Conservation (phyloP, 202 grass and related monocot genomes). For the Digitaria exilis region DNA sequence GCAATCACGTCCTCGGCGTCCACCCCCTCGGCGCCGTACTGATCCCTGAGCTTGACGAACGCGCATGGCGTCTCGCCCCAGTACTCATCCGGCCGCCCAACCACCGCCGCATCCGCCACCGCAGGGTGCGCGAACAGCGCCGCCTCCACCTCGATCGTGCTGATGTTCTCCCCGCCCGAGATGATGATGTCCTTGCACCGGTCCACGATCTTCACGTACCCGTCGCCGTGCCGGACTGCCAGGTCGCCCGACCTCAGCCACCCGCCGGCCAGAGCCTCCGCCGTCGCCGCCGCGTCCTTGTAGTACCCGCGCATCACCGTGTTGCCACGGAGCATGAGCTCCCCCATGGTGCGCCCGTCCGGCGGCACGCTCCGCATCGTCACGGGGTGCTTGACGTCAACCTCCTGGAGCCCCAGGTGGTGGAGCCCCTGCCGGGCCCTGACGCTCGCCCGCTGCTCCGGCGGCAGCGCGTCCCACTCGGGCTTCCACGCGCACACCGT, state of each 20-base stretch:
- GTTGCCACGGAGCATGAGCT: slow-evolving; percentile 77
- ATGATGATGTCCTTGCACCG: slow-evolving; percentile 85
- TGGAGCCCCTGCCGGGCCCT: slow-evolving; percentile 74
- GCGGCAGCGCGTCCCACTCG: slow-evolving; percentile 55
- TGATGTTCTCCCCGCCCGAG: slow-evolving; percentile 90
- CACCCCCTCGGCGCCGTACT: background rate
- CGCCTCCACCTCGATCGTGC: slow-evolving; percentile 81
- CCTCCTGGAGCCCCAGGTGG: slow-evolving; percentile 57
- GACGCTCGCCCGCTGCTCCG: slow-evolving; percentile 43
- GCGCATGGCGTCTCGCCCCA: slow-evolving; percentile 97
- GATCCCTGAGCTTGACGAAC: slow-evolving; percentile 47
- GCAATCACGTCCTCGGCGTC: slow-evolving; percentile 51
- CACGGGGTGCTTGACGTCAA: slow-evolving; percentile 68
- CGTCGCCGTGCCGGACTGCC: slow-evolving; percentile 61
- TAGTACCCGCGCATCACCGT: slow-evolving; percentile 90
- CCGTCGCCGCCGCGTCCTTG: slow-evolving; percentile 62
- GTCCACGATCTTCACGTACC: slow-evolving; percentile 76
- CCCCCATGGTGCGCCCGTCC: slow-evolving; percentile 67
- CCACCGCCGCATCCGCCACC: slow-evolving; percentile 67
- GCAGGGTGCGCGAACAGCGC: slow-evolving; percentile 65
- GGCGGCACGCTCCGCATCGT: slow-evolving; percentile 65
- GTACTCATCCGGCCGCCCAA: slow-evolving; percentile 62
- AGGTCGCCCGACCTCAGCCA: slow-evolving; percentile 76
- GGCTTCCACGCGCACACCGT: slow-evolving; percentile 60
- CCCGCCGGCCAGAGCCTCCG: slow-evolving; percentile 62